A percentile compares a stretch with the other conserved stretches of the same genome.
phyloP scores from a whole-genome alignment of 768 basidiomycete species.

The Antrodiella citrinella region DNA sequence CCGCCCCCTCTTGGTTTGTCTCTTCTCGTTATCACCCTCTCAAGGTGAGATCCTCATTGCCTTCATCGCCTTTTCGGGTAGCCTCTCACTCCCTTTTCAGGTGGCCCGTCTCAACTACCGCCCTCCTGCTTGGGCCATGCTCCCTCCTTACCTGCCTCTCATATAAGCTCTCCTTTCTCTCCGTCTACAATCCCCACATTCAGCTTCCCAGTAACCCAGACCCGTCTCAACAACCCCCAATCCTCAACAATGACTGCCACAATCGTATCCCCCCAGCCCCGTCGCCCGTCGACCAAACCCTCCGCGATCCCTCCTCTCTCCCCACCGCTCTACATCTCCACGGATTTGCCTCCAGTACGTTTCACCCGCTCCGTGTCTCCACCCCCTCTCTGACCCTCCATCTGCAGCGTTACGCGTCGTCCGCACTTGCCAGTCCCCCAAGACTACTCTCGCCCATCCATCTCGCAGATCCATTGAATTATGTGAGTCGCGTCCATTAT shows the following conservation, averaged over 20 bases:
- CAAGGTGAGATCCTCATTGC: too few species aligned
- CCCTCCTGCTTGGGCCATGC: constrained; percentile 16
- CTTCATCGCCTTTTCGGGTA: neutral
- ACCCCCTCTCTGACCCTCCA: constrained; percentile 15
- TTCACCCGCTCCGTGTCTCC: constrained; percentile 4
- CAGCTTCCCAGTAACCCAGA: constrained; percentile 1
- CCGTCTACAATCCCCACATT: constrained; percentile 5
- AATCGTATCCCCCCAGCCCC: constrained; percentile 35
- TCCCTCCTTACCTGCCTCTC: constrained; percentile 13
- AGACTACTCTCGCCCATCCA: constrained; percentile 31
- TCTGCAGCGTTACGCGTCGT: constrained; percentile 10
- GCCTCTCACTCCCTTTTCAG: constrained; percentile 2
- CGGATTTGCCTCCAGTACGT: constrained; percentile 18
- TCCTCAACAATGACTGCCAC: constrained; percentile 28
- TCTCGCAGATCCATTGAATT: constrained; percentile 22
- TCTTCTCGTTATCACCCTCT: too few species aligned
- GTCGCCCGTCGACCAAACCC: constrained; percentile 17
- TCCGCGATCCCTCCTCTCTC: constrained; percentile 8
- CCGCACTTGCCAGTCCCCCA: constrained; percentile 21
- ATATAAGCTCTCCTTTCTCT: constrained; percentile 13
- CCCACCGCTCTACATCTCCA: constrained; percentile 22
- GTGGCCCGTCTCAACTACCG: constrained; percentile 13
- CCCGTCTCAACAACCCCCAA: neutral
- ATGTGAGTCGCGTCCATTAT: constrained; percentile 14
- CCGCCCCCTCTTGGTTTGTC: too few species aligned